Base-by-base conservation (phyloP, 2,329 filamentous ascomycete species). In the Fusarium drepaniforme region DNA sequence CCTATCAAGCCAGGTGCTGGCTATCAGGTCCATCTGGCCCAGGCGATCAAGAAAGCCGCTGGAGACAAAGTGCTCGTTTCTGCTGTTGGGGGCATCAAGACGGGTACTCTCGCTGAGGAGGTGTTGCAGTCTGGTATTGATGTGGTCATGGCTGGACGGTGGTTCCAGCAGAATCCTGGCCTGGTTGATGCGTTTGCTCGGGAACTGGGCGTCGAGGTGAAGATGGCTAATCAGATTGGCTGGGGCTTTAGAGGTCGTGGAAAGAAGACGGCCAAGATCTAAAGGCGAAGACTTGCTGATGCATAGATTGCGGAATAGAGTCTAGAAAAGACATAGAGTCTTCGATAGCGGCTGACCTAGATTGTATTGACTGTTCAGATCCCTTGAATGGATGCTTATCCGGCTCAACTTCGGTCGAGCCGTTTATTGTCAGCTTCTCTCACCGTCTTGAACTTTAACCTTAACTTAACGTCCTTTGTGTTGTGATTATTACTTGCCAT, bases 21-120 rank as follows among this genome's bases (percentile, higher is more conserved):
- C 0, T 96, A 94, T 84, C 94, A 96, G 83, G 91, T 88, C 0
- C 89, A 88, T 0, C 92, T 94, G 74, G 91, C 94, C 0, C 89
- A 92, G 76, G 87, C 88, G 4, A 89, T 95, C 62, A 95, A 95
- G 85, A 88, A 91, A 74, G 91, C 89, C 1, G 89, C 96, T 3
- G 92, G 92, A 0, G 90, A 93, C 71, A 91, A 79, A 58, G 40
- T 87, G 68, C 66, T 86, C 0, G 82, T 88, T 15, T 82, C 83
- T 5, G 80, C 86, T 0, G 88, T 90, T 0, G 88, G 88, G 0
- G 82, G 78, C 23, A 89, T 90, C 70, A 85, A 79, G 11, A 83
- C 68, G 4, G 88, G 84, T 0, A 79, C 73, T 6, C 79, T 85
- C 21, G 89, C 88, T 0, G 84, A 90, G 74, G 82, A 86, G 35